Base-by-base conservation (phyloP, 2,329 filamentous ascomycete genomes). In the Helicocarpus griseus region DNA sequence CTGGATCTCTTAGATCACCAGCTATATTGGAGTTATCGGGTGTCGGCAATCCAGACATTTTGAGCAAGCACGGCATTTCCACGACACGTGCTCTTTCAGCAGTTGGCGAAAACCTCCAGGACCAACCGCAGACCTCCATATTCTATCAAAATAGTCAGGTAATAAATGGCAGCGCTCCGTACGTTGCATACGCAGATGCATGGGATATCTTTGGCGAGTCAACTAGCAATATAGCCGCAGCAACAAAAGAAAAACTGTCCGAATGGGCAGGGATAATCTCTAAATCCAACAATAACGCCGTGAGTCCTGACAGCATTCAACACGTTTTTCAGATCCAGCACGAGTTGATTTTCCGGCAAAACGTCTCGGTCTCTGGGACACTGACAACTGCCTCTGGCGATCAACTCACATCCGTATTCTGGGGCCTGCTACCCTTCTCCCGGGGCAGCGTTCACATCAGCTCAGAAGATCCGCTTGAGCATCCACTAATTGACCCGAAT, bases 1-100 rank as follows among this genome's bases (percentile, higher is more conserved):
- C 69, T 29, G 76, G 76, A 26, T 61, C 72, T 1, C 60, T 75
- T 11, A 64, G 75, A 49, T 66, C 62, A 4, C 73, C 73, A 3
- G 63, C 66, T 17, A 69, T 76, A 39, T 63, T 76, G 0, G 73
- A 76, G 67, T 66, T 71, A 50, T 73, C 71, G 0, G 73, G 73
- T 1, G 69, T 76, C 44, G 73, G 73, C 0, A 45, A 45, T 45
- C 24, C 41, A 8, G 22, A 22, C n/a, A 35, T 35, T 14, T 64
- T 75, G 1, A 50, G 63, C 29, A 54, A 64, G 29, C 62, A 65
- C 49, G 57, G 56, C 2, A 69, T 74, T 44, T 63, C 68, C 0
- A 59, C 71, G 0, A 49, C 71, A 1, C 59, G 65, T 2, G 64
- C 70, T 5, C 54, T 65, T 1, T 63, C 67, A 0, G 60, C 60